Conservation (phyloP, 805 yeast genomes). For the Cyberlindnera maclurae region DNA sequence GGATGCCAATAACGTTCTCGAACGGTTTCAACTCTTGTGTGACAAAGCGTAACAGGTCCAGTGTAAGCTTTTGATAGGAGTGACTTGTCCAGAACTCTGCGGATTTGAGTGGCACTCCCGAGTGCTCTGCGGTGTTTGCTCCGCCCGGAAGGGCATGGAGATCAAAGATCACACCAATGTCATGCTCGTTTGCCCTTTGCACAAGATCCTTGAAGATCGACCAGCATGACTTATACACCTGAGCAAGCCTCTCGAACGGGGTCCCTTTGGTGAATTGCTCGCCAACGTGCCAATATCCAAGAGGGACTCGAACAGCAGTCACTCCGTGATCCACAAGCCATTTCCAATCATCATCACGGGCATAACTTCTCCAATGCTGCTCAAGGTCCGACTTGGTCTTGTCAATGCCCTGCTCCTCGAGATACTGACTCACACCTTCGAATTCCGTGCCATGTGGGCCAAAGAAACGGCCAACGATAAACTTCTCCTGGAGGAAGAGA, state of each 20-base stretch:
- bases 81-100: conserved; percentile 60
- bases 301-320: conserved; percentile 78
- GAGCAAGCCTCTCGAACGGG: conserved; percentile 46
- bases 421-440: conserved; percentile 54
- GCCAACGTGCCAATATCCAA: conserved; percentile 86
- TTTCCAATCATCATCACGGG: conserved; percentile 68
- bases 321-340: conserved; percentile 64
- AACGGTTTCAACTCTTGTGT: conserved; percentile 48
- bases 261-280: conserved; percentile 51
- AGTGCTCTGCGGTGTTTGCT: conserved; percentile 80
- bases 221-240: conserved; percentile 76
- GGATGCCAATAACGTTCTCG: conserved; percentile 76
- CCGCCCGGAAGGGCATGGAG: conserved; percentile 90
- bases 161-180: conserved; percentile 75
- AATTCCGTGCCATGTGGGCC: conserved; percentile 59
- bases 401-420: conserved; percentile 43
- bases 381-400: conserved; percentile 49
- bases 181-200: conserved; percentile 48
- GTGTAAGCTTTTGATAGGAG: conserved; percentile 36
- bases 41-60: conserved; percentile 48
- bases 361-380: conserved; percentile 58
- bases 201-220: conserved; percentile 45
- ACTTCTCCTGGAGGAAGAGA: conserved; percentile 71
- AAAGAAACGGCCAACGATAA: conserved; percentile 62
- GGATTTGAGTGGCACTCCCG: conserved; percentile 56